Conservation (phyloP, 1,284 basidiomycete genomes). For the Hymenochaete sp. region DNA sequence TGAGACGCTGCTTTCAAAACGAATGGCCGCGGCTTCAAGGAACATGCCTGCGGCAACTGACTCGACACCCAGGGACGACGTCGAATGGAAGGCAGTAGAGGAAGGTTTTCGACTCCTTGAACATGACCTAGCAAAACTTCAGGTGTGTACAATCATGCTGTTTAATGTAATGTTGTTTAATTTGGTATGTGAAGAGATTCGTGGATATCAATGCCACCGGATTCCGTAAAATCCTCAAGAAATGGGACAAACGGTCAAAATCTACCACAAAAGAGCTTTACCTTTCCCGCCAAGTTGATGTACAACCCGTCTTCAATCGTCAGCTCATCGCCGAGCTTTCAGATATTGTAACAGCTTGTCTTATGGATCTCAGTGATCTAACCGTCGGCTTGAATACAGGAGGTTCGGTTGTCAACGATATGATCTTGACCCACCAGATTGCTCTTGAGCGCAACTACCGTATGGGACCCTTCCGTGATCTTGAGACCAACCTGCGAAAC, state of each 20-base stretch:
- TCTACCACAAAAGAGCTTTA: conserved; percentile 95
- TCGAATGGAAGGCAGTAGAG: conserved; percentile 89
- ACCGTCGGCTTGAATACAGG: conserved; percentile 69
- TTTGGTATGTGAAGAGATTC: conserved; percentile 61
- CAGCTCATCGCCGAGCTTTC: conserved; percentile 96
- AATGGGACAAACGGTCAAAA: conserved; percentile 97
- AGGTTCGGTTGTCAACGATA: conserved; percentile 37
- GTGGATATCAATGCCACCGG: conserved; percentile 97
- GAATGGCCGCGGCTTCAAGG: conserved; percentile 72
- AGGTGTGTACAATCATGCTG: conserved; percentile 42
- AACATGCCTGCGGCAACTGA: conserved; percentile 56
- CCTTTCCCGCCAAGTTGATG: conserved; percentile 93
- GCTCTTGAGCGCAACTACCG: conserved; percentile 50
- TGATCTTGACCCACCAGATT: conserved; percentile 65
- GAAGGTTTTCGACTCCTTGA: conserved; percentile 96
- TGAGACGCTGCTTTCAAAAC: conserved; percentile 89
- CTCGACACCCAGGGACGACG: conserved; percentile 56
- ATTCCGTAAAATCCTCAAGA: conserved; percentile 97
- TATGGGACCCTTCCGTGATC: conserved; percentile 73
- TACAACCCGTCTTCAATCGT: conserved; percentile 96
- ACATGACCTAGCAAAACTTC: conserved; percentile 92
- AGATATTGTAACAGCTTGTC: conserved; percentile 89
- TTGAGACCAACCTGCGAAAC: conserved; percentile 79
- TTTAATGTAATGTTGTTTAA: conserved; percentile 16
- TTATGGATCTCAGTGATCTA: conserved; percentile 85